A percentile compares a stretch with the other conserved stretches of the same genome.
phyloP scores from a whole-genome alignment of 1,284 basidiomycete species.

The Trametes sp. region DNA sequence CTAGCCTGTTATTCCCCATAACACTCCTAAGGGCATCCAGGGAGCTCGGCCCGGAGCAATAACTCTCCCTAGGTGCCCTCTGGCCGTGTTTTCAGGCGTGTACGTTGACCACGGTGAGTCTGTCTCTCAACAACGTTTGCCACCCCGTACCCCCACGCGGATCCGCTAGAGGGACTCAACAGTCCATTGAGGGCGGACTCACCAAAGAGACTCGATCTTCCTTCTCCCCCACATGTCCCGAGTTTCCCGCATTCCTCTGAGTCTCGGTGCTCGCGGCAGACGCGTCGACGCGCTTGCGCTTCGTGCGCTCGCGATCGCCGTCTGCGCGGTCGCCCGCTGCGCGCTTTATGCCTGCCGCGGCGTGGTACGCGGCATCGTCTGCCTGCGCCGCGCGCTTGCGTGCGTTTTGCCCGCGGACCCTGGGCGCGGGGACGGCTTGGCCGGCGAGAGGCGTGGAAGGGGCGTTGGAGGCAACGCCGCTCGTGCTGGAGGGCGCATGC shows the following conservation, averaged over 20 bases:
- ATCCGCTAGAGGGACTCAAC: not conserved
- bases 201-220: slow-evolving; percentile 52
- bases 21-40: no score
- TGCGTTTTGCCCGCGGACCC: slow-evolving; percentile 31
- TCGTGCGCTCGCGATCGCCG: slow-evolving; percentile 66
- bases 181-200: slow-evolving; percentile 33
- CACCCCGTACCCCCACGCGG: no score
- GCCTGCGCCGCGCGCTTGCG: slow-evolving; percentile 38
- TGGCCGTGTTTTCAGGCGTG: no score
- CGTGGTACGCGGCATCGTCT: slow-evolving; percentile 45
- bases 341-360: slow-evolving; percentile 37
- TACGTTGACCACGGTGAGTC: no score
- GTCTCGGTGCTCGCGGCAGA: slow-evolving; percentile 34
- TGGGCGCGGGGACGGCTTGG: slow-evolving; percentile 20
- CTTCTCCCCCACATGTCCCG: slow-evolving; percentile 35
- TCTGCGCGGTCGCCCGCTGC: slow-evolving; percentile 47
- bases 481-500: not conserved
- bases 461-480: not conserved
- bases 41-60: no score
- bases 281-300: slow-evolving; percentile 68
- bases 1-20: no score
- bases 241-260: not conserved
- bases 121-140: no score
- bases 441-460: slow-evolving; percentile 8
- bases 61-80: no score